Evolutionary conservation across 345 rosid species (phyloP).

Genomic region (Eucalyptus sp.): DNA sequence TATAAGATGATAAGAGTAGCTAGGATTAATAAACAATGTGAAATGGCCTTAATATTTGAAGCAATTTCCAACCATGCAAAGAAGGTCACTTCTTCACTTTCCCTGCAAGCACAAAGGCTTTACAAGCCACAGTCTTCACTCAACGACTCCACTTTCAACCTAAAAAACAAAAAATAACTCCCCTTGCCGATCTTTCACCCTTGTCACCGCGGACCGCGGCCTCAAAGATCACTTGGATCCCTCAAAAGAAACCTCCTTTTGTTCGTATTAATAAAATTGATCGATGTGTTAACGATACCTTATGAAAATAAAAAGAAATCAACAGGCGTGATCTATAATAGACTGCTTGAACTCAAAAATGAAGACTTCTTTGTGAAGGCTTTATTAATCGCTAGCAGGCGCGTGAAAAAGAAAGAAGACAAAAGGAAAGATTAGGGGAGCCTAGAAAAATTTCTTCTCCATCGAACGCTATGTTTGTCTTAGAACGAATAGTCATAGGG

Average conservation of each 20-base stretch:
- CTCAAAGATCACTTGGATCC: slow-evolving; percentile 27
- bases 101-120: slow-evolving; percentile 58
- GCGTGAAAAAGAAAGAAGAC: neutral
- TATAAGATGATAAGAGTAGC: neutral
- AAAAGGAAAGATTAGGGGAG: neutral
- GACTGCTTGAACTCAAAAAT: no score
- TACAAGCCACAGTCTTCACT: slow-evolving; percentile 21
- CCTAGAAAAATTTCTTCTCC: neutral
- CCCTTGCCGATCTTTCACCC: slow-evolving; percentile 23
- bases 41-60: neutral
- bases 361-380: neutral
- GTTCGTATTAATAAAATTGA: no score
- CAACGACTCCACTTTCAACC: slow-evolving; percentile 27
- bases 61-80: neutral
- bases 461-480: fast-evolving
- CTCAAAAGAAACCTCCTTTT: slow-evolving; percentile 30
- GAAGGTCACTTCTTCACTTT: slow-evolving; percentile 7
- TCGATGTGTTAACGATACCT: fast-evolving
- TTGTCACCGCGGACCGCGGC: slow-evolving; percentile 37
- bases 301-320: no score
- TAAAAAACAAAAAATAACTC: fast-evolving
- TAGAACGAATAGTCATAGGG: no score
- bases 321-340: fast-evolving
- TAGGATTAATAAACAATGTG: neutral
- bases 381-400: no score